A percentile compares a stretch with the other conserved stretches of the same genome.
These are phyloP conservation scores for Micractinium sp. DNA, from an alignment of 139 green algal genomes.

Conservation along the genomic window DNA sequence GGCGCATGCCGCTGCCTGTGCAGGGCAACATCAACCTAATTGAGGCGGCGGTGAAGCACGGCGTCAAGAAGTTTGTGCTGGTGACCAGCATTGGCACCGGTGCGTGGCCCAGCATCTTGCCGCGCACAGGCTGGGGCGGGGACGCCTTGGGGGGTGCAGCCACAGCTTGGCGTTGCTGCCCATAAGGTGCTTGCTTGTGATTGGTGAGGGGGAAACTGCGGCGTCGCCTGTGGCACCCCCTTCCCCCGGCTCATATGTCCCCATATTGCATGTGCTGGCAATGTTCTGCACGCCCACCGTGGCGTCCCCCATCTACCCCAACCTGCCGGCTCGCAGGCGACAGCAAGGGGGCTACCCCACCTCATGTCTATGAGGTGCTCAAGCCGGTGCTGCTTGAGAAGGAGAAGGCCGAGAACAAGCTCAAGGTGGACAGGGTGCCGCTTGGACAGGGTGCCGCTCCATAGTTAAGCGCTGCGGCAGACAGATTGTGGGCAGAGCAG, in stretches of 20 bases:
- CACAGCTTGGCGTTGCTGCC: too few relatives aligned
- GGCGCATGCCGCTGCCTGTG: neutral
- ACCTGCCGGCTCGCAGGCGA: conserved; percentile 1
- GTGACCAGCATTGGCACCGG: conserved; percentile 95
- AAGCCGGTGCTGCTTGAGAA: conserved; percentile 96
- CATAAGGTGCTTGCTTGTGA: too few relatives aligned
- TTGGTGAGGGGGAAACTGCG: too few relatives aligned
- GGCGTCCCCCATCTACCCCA: neutral
- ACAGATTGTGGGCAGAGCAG: too few relatives aligned
- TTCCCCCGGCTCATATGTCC: neutral
- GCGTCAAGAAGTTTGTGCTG: conserved; percentile 97
- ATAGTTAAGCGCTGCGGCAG: too few relatives aligned
- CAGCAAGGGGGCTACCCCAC: conserved; percentile 72
- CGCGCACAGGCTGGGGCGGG: too few relatives aligned
- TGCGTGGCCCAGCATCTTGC: conserved; percentile 29
- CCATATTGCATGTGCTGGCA: too few relatives aligned
- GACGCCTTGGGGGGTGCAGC: too few relatives aligned
- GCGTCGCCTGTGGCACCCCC: too few relatives aligned
- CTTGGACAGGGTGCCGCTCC: too few relatives aligned
- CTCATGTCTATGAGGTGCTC: conserved; percentile 90
- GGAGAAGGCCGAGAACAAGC: conserved; percentile 92
- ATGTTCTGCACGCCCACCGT: neutral
- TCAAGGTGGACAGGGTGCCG: conserved; percentile 65
- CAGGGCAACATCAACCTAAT: conserved; percentile 99
- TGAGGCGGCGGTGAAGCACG: conserved; percentile 83